Percentiles rank a stretch among this genome's conserved stretches.
phyloP scores from a whole-genome alignment of 768 basidiomycete species.

The Serpula lacrymans region DNA sequence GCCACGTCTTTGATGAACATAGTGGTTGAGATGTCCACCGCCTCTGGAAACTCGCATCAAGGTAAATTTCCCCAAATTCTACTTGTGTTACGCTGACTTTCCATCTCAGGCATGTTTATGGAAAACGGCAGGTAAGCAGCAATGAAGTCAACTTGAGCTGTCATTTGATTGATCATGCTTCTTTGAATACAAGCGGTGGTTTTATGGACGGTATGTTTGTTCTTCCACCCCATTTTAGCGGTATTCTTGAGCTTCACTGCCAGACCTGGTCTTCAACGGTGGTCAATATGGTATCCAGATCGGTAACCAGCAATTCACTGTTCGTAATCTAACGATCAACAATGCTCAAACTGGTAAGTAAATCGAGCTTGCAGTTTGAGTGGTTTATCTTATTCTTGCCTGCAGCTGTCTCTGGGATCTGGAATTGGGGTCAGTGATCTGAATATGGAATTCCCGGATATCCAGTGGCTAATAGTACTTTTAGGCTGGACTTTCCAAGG shows the following conservation, averaged over 20 bases:
- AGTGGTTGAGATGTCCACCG: constrained; percentile 61
- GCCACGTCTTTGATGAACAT: constrained; percentile 71
- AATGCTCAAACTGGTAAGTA: constrained; percentile 36
- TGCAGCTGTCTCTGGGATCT: constrained; percentile 21
- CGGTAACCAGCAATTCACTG: constrained; percentile 47
- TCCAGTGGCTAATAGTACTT: neutral
- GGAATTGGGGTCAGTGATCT: constrained; percentile 26
- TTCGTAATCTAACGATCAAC: constrained; percentile 56
- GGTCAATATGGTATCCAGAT: constrained; percentile 34
- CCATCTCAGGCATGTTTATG: constrained; percentile 36
- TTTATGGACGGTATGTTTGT: constrained; percentile 41
- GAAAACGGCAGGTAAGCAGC: constrained; percentile 37
- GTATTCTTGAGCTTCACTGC: neutral
- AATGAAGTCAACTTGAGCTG: neutral
- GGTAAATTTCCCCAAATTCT: constrained; percentile 33
- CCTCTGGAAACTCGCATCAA: constrained; percentile 56
- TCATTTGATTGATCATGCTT: too few relatives aligned
- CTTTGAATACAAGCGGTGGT: constrained; percentile 31
- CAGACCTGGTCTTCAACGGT: constrained; percentile 41
- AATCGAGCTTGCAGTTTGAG: neutral
- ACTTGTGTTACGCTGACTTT: constrained; percentile 1
- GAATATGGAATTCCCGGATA: neutral
- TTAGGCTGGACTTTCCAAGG: constrained; percentile 34
- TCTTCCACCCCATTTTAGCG: neutral
- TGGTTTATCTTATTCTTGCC: neutral